Conservation (phyloP, 2,329 filamentous ascomycete genomes). For the Trichoderma guizhouense region DNA sequence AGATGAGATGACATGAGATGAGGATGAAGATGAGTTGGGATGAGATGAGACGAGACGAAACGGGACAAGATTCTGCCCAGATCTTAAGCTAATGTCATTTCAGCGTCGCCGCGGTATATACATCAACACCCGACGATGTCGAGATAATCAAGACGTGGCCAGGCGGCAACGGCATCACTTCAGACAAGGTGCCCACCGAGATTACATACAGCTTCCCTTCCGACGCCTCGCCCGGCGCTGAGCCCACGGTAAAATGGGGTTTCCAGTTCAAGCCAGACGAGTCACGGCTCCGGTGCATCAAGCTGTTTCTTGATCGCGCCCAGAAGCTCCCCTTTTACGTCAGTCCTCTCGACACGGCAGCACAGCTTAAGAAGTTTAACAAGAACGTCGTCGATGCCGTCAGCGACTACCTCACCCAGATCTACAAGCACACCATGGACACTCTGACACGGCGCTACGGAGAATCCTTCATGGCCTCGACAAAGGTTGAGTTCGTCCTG, state of each 20-base stretch:
- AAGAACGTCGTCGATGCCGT: constrained; percentile 78
- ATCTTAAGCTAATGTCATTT: neutral
- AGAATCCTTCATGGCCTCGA: constrained; percentile 72
- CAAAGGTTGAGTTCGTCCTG: constrained; percentile 73
- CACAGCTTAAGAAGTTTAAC: constrained; percentile 68
- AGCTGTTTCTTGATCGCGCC: constrained; percentile 76
- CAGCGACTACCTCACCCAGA: constrained; percentile 73
- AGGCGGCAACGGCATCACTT: constrained; percentile 80
- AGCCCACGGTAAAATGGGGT: constrained; percentile 66
- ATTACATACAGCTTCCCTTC: constrained; percentile 57
- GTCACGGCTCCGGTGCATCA: constrained; percentile 73
- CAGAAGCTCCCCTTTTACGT: constrained; percentile 81
- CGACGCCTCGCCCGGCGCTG: constrained; percentile 32
- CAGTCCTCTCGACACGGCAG: constrained; percentile 71
- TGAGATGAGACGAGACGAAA: neutral
- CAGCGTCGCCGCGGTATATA: constrained; percentile 67
- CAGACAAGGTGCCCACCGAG: constrained; percentile 81
- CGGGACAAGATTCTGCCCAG: neutral
- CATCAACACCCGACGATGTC: constrained; percentile 72
- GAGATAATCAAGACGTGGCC: constrained; percentile 86
- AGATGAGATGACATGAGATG: neutral
- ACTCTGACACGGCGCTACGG: constrained; percentile 71
- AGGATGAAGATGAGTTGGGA: neutral
- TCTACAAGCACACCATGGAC: constrained; percentile 76
- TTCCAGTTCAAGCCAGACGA: constrained; percentile 80